phyloP scores from a whole-genome alignment of 805 yeast species.

The Candida cerambycidarum region DNA sequence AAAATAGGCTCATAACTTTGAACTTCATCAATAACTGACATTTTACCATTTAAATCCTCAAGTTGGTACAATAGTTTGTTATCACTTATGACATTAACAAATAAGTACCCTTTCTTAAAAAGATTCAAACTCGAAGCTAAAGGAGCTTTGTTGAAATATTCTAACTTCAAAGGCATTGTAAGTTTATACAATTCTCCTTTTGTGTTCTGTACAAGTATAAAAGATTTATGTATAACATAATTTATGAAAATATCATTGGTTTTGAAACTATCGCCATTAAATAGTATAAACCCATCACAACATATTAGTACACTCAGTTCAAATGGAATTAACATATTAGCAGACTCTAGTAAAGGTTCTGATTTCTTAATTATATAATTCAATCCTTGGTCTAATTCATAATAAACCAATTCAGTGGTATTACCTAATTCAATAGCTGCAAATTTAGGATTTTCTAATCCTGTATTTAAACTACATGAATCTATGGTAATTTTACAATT shows the following conservation, averaged over 20 bases:
- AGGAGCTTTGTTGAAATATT: slow-evolving; percentile 79
- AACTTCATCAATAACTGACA: slow-evolving; percentile 7
- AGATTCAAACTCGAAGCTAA: slow-evolving; percentile 54
- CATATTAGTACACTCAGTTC: slow-evolving; percentile 70
- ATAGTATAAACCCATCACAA: slow-evolving; percentile 52
- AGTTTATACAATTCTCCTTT: slow-evolving; percentile 74
- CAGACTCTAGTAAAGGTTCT: slow-evolving; percentile 22
- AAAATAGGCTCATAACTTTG: slow-evolving; percentile 17
- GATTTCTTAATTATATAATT: slow-evolving; percentile 63
- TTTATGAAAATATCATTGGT: slow-evolving; percentile 35
- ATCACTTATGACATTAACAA: slow-evolving; percentile 61
- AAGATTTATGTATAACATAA: slow-evolving; percentile 67
- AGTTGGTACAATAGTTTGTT: slow-evolving; percentile 76
- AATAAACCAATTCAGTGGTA: slow-evolving; percentile 50
- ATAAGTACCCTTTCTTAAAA: slow-evolving; percentile 73
- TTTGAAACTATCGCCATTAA: slow-evolving; percentile 33
- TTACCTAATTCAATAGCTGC: slow-evolving; percentile 70
- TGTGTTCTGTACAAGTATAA: slow-evolving; percentile 67
- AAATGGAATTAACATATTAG: slow-evolving; percentile 59
- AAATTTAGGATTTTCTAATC: slow-evolving; percentile 80
- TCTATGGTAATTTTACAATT: slow-evolving; percentile 54
- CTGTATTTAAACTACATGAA: slow-evolving; percentile 66
- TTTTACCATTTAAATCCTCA: slow-evolving; percentile 61
- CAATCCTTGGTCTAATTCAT: slow-evolving; percentile 83
- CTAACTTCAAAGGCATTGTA: slow-evolving; percentile 50